Percentiles rank a stretch among this genome's conserved stretches.
These are phyloP conservation scores for Pisolithus sp. DNA, from an alignment of 768 basidiomycete species.

Conservation along the genomic window DNA sequence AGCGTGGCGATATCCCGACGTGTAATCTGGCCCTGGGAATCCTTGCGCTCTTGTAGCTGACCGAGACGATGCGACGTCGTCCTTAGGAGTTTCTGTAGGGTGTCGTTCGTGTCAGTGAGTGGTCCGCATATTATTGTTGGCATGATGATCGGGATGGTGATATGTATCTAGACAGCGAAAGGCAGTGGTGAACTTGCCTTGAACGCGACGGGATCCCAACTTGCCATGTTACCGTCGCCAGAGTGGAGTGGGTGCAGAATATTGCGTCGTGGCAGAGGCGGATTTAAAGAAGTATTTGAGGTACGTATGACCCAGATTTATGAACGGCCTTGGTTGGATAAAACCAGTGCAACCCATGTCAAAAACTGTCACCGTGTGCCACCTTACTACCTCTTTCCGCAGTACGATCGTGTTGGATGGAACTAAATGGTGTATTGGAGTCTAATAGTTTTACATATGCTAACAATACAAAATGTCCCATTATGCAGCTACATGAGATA, in stretches of 20 bases:
- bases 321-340: not conserved
- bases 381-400: not conserved
- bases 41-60: constrained; percentile 64
- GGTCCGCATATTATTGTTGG: not conserved
- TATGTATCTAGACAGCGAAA: not conserved
- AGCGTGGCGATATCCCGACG: constrained; percentile 64
- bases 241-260: not conserved
- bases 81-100: constrained; percentile 57
- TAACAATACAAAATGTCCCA: not conserved
- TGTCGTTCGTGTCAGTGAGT: constrained; percentile 2
- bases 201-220: constrained; percentile 26
- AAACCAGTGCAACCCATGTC: not conserved
- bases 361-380: not conserved
- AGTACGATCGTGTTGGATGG: not conserved
- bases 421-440: too few species aligned
- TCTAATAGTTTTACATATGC: not conserved
- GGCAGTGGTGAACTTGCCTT: constrained; percentile 17
- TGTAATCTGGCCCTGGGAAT: constrained; percentile 55
- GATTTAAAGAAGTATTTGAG: too few species aligned
- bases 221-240: constrained; percentile 13
- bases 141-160: not conserved
- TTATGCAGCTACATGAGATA: constrained; percentile 14
- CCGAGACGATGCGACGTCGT: constrained; percentile 59
- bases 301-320: not conserved
- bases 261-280: not conserved